Conservation (phyloP, 2,329 filamentous ascomycete genomes). For the Sclerotinia borealis region DNA sequence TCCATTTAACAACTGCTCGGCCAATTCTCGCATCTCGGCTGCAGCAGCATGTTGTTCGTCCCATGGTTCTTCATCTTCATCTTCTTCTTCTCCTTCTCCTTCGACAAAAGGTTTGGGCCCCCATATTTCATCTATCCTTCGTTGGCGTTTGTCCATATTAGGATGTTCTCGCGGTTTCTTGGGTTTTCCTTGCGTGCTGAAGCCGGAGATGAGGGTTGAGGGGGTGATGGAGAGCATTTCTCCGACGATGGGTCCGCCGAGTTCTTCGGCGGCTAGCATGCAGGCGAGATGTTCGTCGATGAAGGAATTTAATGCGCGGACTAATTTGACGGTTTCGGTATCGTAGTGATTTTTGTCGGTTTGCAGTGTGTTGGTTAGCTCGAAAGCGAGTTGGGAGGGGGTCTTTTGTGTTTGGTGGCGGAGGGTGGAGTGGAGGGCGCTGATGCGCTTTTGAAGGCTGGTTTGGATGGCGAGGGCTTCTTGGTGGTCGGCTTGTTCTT, state of each 20-base stretch:
- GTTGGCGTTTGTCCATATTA: conserved; percentile 48
- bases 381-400: neutral
- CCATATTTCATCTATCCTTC: conserved; percentile 60
- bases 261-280: conserved; percentile 76
- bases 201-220: conserved; percentile 53
- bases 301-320: conserved; percentile 61
- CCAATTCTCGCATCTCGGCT: conserved; percentile 55
- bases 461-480: conserved; percentile 51
- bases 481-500: conserved; percentile 44
- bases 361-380: neutral
- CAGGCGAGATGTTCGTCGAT: conserved; percentile 63
- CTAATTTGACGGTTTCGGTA: conserved; percentile 52
- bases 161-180: conserved; percentile 42
- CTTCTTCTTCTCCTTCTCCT: conserved; percentile 35
- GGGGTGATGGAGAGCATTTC: conserved; percentile 61
- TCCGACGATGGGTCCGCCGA: conserved; percentile 77
- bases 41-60: conserved; percentile 38
- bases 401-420: conserved; percentile 1
- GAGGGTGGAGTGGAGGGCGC: conserved; percentile 41
- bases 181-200: conserved; percentile 52
- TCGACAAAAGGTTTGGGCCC: conserved; percentile 32
- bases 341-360: conserved; percentile 54
- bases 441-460: conserved; percentile 52
- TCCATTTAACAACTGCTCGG: conserved; percentile 54
- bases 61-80: conserved; percentile 36